Evolutionary conservation across 345 rosid genomes (phyloP).

Genomic region (Moringa oleifera): DNA sequence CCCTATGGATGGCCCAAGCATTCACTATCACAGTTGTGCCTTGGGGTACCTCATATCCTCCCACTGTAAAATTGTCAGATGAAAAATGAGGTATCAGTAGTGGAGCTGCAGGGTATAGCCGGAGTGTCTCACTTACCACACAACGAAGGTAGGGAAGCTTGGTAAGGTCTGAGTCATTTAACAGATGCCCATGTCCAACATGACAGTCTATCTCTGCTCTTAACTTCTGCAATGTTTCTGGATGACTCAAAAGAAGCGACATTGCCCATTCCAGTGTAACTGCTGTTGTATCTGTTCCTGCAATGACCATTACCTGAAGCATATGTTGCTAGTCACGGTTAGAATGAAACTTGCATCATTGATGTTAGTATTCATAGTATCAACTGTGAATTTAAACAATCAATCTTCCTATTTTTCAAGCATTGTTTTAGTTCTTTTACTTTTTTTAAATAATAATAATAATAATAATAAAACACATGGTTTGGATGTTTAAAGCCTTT

Average conservation of each 20-base stretch:
- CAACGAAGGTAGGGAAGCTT: constrained; percentile 31
- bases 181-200: constrained; percentile 27
- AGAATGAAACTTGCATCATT: too few species aligned
- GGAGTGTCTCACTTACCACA: constrained; percentile 34
- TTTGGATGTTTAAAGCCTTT: too few species aligned
- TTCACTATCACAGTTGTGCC: constrained; percentile 39
- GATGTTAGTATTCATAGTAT: too few species aligned
- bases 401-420: too few species aligned
- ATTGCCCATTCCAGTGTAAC: constrained; percentile 45
- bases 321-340: too few species aligned
- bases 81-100: constrained; percentile 39
- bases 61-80: constrained; percentile 21
- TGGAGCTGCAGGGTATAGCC: constrained; percentile 35
- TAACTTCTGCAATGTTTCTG: constrained; percentile 22
- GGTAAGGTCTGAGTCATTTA: constrained; percentile 30
- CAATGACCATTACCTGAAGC: constrained; percentile 28
- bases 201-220: constrained; percentile 16
- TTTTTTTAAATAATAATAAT: too few species aligned
- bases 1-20: constrained; percentile 49
- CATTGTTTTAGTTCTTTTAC: too few species aligned
- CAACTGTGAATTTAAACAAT: too few species aligned
- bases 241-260: constrained; percentile 41
- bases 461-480: too few species aligned
- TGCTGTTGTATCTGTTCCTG: constrained; percentile 45
- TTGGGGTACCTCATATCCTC: constrained; percentile 31